Conservation (phyloP, 2,329 filamentous ascomycete genomes). For the Cytospora piceicola region DNA sequence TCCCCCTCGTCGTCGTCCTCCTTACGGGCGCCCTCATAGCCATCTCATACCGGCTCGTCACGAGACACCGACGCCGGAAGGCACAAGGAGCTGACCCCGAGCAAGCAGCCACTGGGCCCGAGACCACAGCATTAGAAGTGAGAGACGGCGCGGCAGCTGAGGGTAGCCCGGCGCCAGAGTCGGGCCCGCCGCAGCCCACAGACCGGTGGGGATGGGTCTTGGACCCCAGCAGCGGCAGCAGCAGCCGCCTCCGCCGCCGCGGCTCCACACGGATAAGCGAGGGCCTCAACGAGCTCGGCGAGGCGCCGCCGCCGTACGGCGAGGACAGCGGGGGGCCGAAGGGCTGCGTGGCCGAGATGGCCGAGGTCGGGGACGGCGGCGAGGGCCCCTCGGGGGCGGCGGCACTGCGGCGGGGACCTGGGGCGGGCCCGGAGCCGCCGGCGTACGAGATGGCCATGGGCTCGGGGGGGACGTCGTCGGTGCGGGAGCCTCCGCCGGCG, state of each 20-base stretch:
- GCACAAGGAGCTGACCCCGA: neutral
- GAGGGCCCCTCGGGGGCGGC: constrained; percentile 4
- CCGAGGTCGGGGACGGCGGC: neutral
- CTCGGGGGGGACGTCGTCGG: neutral
- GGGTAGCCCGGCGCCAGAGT: neutral
- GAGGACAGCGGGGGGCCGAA: constrained; percentile 10
- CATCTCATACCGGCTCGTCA: constrained; percentile 1
- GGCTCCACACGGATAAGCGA: constrained; percentile 26
- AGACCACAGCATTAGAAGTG: neutral
- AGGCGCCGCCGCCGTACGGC: constrained; percentile 37
- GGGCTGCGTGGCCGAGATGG: constrained; percentile 8
- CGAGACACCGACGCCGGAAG: neutral
- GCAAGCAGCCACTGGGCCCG: neutral
- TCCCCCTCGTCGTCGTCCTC: constrained; percentile 25
- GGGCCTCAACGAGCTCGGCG: constrained; percentile 36
- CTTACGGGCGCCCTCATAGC: neutral
- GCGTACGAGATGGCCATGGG: neutral
- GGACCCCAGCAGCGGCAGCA: neutral
- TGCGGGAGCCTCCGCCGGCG: neutral
- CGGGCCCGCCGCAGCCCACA: neutral
- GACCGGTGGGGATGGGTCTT: constrained; percentile 17
- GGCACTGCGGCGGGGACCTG: constrained; percentile 1
- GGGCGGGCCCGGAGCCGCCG: neutral
- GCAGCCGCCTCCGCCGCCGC: neutral
- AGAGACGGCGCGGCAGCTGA: neutral